Evolutionary conservation across 1,139 yeast species (phyloP), one percentile per base, ranked within the genome.

Genomic region (Scheffersomyces titani): DNA sequence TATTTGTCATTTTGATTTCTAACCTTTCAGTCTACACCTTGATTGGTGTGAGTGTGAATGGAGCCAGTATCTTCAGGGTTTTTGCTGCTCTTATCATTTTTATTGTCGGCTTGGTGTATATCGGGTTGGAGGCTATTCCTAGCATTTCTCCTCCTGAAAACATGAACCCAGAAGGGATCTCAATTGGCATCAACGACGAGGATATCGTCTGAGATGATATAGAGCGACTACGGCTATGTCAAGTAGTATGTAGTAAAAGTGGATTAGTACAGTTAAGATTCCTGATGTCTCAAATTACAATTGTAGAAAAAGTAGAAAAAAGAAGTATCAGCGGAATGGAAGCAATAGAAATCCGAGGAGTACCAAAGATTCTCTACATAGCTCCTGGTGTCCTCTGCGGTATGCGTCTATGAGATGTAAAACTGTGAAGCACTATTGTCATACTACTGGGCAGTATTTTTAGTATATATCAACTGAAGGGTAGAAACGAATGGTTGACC

Each of bases 141-240:
- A 82, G 89, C 57, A 75, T 89, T 48, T 85, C 89, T 49, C 85
- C 90, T 47, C 93, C 96, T 53, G 87, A 86, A 62, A 88, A 87
- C 71, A 88, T 90, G 93, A 82, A 72, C 70, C 81, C 75, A 62
- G 85, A 74, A 65, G 85, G 86, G 1, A 70, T 82, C 22, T 65
- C 78, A 19, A 78, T 82, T 59, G 85, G 82, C 2, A 68, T 69
- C 48, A 72, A 72, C 51, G 83, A 78, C 40, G 83, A 80, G 54
- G 82, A 78, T 59, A 71, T 76, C 57, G 72, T 77, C 56, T 77
- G 66, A 53, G n/a, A 19, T 13, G 20, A 20, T 16, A 51, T 13
- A 24, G 22, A 18, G 55, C 40, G 69, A 74, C 74, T 74, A 71
- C 71, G 24, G 24, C 19, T n/a, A 21, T 19, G n/a, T 19, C 20